Evolutionary conservation across 176 grass and related monocot species (phyloP).

Genomic region (Alloteropsis semialata): DNA sequence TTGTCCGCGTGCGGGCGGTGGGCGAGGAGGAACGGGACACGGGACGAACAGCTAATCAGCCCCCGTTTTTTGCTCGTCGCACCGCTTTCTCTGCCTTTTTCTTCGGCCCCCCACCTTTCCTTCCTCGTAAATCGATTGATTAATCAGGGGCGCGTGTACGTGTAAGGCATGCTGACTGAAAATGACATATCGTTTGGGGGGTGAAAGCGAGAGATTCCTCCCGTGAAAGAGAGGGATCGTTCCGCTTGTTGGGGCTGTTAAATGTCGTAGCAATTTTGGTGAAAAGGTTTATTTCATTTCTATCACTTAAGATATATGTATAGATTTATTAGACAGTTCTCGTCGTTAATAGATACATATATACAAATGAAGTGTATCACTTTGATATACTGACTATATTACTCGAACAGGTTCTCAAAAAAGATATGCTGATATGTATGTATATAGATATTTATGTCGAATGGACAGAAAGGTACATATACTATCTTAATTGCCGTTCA

Average conservation of each 20-base stretch:
- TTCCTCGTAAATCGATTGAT: not conserved
- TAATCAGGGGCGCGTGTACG: not conserved
- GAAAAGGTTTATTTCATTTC: not conserved
- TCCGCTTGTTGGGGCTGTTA: not conserved
- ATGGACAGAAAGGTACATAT: no score
- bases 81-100: not conserved
- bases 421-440: no score
- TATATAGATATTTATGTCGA: no score
- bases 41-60: conserved; percentile 40
- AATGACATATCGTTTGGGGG: not conserved
- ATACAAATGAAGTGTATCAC: no score
- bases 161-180: conserved; percentile 12
- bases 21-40: conserved; percentile 10
- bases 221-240: not conserved
- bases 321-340: not conserved
- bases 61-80: not conserved
- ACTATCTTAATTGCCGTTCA: no score
- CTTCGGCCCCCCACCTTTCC: not conserved
- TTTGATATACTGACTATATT: no score
- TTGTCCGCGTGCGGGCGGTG: conserved; percentile 36
- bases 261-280: not conserved
- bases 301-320: not conserved
- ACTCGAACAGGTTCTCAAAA: no score
- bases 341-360: no score
- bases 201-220: conserved; percentile 18